phyloP scores from a whole-genome alignment of 345 rosid species.

The Camelina hispida region DNA sequence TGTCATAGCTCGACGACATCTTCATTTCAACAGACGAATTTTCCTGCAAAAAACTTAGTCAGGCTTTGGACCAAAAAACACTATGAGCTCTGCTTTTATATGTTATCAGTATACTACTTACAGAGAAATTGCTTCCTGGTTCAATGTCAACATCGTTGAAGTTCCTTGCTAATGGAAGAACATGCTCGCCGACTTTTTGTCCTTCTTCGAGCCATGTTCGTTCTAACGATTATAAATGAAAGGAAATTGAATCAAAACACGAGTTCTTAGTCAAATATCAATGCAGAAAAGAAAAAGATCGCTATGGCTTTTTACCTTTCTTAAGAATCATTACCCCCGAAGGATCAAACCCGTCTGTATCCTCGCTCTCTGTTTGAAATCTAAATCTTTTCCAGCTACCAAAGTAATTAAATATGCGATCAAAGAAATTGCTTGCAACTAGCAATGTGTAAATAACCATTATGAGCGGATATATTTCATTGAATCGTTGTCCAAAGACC shows the following conservation, averaged over 20 bases:
- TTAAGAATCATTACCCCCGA: conserved; percentile 90
- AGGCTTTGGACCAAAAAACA: conserved; percentile 12
- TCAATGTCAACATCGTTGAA: conserved; percentile 77
- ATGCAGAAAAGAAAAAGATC: not conserved
- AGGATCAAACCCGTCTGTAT: conserved; percentile 90
- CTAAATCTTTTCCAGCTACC: conserved; percentile 94
- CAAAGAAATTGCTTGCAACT: conserved; percentile 94
- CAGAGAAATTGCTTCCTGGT: conserved; percentile 55
- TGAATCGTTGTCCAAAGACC: conserved; percentile 80
- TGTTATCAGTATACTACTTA: conserved; percentile 40
- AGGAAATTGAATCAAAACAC: not conserved
- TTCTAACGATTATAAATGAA: conserved; percentile 50
- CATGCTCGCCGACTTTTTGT: conserved; percentile 81
- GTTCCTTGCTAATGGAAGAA: conserved; percentile 89
- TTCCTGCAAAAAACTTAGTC: conserved; percentile 51
- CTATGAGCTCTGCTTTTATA: not conserved
- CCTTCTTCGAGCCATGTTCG: conserved; percentile 93
- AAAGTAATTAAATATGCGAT: conserved; percentile 81
- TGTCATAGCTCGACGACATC: conserved; percentile 48
- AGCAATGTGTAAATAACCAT: conserved; percentile 93
- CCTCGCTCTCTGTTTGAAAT: conserved; percentile 85
- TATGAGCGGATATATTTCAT: conserved; percentile 92
- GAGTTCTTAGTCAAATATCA: not conserved
- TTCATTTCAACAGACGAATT: conserved; percentile 73
- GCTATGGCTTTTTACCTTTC: conserved; percentile 57